phyloP scores from a whole-genome alignment of 2,329 filamentous ascomycete species.

The Dactylellina leptospora region DNA sequence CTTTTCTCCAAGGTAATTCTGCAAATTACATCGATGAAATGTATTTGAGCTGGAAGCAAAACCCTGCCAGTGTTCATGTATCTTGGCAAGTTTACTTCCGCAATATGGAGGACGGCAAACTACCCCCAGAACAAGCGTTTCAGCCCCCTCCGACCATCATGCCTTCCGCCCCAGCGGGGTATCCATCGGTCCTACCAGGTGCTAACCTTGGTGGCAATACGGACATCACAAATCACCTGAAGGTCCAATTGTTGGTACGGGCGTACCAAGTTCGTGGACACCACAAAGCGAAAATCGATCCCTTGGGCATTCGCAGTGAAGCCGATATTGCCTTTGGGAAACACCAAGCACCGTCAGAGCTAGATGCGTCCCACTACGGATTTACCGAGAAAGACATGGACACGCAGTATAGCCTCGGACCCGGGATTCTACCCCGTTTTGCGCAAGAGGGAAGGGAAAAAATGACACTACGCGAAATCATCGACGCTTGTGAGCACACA shows the following conservation, averaged over 20 bases:
- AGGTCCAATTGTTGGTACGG: conserved; percentile 95
- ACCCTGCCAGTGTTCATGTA: conserved; percentile 91
- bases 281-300: conserved; percentile 97
- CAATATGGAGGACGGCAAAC: conserved; percentile 98
- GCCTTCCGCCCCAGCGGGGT: conserved; percentile 79
- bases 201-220: conserved; percentile 74
- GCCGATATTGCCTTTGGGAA: conserved; percentile 75
- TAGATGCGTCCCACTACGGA: conserved; percentile 90
- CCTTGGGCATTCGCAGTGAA: conserved; percentile 89
- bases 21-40: conserved; percentile 99
- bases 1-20: conserved; percentile 93
- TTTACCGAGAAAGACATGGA: conserved; percentile 95
- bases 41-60: conserved; percentile 97
- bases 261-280: conserved; percentile 98
- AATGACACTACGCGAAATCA: conserved; percentile 96
- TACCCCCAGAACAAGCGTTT: conserved; percentile 97
- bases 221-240: conserved; percentile 93
- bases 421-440: conserved; percentile 94
- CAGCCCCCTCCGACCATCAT: conserved; percentile 92
- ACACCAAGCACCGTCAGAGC: conserved; percentile 87
- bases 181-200: conserved; percentile 76
- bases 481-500: conserved; percentile 89
- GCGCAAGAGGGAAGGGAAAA: conserved; percentile 86
- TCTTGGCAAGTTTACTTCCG: conserved; percentile 99
- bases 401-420: conserved; percentile 87